A percentile compares a stretch with the other conserved stretches of the same genome.
phyloP scores from a whole-genome alignment of 495 filamentous ascomycete species.

The Xylaria palmicola region DNA sequence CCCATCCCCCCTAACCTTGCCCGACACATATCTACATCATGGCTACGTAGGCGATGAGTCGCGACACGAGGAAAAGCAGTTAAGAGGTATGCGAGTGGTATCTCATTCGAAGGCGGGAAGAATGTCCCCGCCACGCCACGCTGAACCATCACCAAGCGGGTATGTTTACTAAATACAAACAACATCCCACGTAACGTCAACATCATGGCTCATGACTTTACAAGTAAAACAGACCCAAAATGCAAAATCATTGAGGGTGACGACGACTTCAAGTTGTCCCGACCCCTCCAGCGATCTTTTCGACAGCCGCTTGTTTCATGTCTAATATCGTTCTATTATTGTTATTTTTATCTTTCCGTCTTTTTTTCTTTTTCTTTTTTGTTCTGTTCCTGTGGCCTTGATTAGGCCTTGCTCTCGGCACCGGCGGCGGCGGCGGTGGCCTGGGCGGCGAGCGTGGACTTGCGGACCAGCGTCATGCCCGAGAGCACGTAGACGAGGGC shows the following conservation, averaged over 20 bases:
- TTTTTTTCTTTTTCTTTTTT: neutral
- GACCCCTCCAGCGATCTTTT: neutral
- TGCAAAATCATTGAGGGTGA: no score
- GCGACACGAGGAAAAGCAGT: no score
- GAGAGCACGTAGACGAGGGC: constrained; percentile 37
- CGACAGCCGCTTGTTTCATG: neutral
- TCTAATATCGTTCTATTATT: no score
- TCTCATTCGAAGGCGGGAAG: constrained; percentile 3
- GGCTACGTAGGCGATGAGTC: no score
- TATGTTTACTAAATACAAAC: no score
- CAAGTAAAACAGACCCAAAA: neutral
- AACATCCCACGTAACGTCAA: no score
- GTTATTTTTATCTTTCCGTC: neutral
- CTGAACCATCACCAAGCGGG: no score
- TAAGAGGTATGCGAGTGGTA: neutral
- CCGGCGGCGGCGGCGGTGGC: neutral
- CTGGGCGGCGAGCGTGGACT: constrained; percentile 22
- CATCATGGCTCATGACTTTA: neutral
- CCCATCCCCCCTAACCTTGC: no score
- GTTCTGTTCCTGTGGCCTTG: neutral
- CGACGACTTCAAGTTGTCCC: no score
- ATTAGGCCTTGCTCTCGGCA: neutral
- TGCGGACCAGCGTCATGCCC: constrained; percentile 39
- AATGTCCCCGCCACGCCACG: neutral
- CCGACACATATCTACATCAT: no score